Base-by-base conservation (phyloP, 345 rosid genomes). In the Dipteronia dyeriana region DNA sequence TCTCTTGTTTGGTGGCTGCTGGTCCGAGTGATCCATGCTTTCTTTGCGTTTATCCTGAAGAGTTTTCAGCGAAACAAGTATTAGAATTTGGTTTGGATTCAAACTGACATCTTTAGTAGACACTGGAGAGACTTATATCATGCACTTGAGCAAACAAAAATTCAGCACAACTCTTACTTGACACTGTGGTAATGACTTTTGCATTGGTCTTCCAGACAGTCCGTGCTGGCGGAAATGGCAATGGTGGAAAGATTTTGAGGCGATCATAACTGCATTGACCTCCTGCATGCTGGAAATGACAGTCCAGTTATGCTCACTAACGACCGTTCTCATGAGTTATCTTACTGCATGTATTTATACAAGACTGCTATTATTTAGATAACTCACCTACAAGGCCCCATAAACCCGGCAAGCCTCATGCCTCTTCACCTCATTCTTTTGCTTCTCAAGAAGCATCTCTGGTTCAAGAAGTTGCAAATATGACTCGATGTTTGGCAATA, bases 381-480 rank as follows among this genome's bases (percentile, higher is more conserved):
- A 26, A 84, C 91, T 87, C 78, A 94, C 98, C 91, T 90, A 75
- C 80, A 94, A 80, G 45, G 97, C 97, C 77, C 94, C 95, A 84
- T 92, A 94, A 65, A 96, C 93, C 61, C 85, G 97, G 97, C 98
- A 92, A 70, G 97, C 98, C 85, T 96, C 97, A 73, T 87, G 86
- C 85, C 92, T 90, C 90, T 96, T 94, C 81, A 89, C 79, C 86
- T 87, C 95, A 81, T 94, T 96, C 84, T 89, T 92, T 79, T 92
- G 97, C 85, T 79, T 89, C 83, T 94, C 97, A 76, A 87, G 91
- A 77, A 89, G 84, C 90, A 92, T 82, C 84, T 94, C 98, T 16
- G 97, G 95, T 88, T 96, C 94, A 68, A 94, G 97, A 86, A 92
- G 92, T 25, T 75, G 80, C 76, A 94, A 84, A 82, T 96, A 96